Conservation (phyloP, 1,139 yeast genomes). For the Diutina pseudorugosa region DNA sequence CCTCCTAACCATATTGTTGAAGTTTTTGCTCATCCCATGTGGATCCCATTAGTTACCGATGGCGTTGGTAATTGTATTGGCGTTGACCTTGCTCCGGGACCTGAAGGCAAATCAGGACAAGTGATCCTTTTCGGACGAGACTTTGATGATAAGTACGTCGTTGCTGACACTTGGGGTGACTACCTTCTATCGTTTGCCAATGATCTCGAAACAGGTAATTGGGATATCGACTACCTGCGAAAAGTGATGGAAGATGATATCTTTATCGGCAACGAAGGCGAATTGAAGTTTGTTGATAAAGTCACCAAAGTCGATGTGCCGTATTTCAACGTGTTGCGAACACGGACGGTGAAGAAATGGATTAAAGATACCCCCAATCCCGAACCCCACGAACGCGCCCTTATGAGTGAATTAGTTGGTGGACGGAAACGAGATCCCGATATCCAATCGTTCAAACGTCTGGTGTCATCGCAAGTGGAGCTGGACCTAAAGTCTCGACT, state of each 20-base stretch:
- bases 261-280: conserved; percentile 56
- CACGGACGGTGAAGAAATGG: conserved; percentile 23
- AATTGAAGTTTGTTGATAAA: conserved; percentile 50
- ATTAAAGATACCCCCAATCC: conserved; percentile 7
- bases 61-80: conserved; percentile 85
- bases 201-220: conserved; percentile 28
- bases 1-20: conserved; percentile 66
- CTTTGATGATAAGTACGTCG: conserved; percentile 47
- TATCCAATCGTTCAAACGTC: background rate
- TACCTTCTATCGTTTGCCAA: conserved; percentile 35
- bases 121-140: conserved; percentile 53
- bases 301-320: conserved; percentile 31
- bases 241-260: conserved; percentile 12
- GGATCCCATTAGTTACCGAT: conserved; percentile 89
- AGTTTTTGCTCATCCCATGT: conserved; percentile 72
- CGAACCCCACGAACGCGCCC: conserved; percentile 7
- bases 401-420: conserved; percentile 8
- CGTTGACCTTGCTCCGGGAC: conserved; percentile 49
- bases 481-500: background rate
- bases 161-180: conserved; percentile 45
- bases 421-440: conserved; percentile 7
- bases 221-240: background rate
- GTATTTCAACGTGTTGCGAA: conserved; percentile 52
- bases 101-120: conserved; percentile 34
- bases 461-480: background rate